phyloP scores from a whole-genome alignment of 2,329 filamentous ascomycete species.

The Zelopaecilomyces penicillatus region DNA sequence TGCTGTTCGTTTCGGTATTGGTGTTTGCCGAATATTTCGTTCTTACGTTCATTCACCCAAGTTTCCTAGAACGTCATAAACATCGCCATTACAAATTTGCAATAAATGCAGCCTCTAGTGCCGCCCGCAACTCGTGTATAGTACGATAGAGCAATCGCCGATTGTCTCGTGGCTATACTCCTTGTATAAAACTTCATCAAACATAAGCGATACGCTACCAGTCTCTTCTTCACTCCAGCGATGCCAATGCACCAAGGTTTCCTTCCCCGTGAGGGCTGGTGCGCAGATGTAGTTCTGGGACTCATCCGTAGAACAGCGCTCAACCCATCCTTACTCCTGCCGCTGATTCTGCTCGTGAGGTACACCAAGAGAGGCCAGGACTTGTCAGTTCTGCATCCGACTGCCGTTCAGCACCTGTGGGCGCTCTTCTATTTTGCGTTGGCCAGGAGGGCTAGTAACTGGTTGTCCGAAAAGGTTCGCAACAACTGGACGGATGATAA shows the following conservation, averaged over 20 bases:
- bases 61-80: too few relatives aligned
- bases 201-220: too few relatives aligned
- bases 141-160: too few relatives aligned
- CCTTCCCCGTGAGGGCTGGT: constrained; percentile 50
- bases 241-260: constrained; percentile 41
- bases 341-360: constrained; percentile 52
- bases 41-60: too few relatives aligned
- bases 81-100: too few relatives aligned
- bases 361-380: constrained; percentile 55
- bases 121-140: too few relatives aligned
- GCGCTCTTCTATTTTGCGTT: constrained; percentile 24
- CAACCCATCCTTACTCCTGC: constrained; percentile 56
- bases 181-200: too few relatives aligned
- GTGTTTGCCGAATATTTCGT: too few relatives aligned
- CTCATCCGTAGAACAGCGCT: constrained; percentile 53
- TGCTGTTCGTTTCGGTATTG: too few relatives aligned
- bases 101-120: too few relatives aligned
- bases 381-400: constrained; percentile 43
- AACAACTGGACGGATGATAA: constrained; percentile 29
- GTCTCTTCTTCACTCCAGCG: too few relatives aligned
- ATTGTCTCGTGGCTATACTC: too few relatives aligned
- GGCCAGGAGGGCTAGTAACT: constrained; percentile 19
- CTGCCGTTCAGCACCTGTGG: constrained; percentile 39
- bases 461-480: constrained; percentile 24
- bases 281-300: constrained; percentile 49